Evolutionary conservation across 225 moss, liverwort and hornwort species (phyloP).

Genomic region (Lunularia cruciata): DNA sequence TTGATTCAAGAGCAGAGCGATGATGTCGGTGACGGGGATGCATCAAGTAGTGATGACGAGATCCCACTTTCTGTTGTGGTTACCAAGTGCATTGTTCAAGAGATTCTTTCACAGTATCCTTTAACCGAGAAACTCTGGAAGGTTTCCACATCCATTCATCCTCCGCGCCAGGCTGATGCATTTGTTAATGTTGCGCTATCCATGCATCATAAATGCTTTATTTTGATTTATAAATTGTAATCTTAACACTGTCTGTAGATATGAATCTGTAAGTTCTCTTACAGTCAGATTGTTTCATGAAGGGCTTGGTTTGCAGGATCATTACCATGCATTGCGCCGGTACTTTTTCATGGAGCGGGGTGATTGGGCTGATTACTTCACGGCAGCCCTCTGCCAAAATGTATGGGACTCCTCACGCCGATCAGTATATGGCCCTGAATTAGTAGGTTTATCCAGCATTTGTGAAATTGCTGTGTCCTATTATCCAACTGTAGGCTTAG

Average conservation of each 20-base stretch:
- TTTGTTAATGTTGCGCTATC: background rate
- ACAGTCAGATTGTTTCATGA: slow-evolving; percentile 91
- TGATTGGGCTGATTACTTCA: slow-evolving; percentile 95
- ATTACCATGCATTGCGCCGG: slow-evolving; percentile 77
- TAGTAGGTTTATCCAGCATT: too few relatives aligned
- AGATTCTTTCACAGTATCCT: slow-evolving; percentile 96
- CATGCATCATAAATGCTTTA: background rate
- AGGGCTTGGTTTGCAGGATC: slow-evolving; percentile 77
- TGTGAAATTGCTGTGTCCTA: too few relatives aligned
- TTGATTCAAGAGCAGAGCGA: slow-evolving; percentile 35
- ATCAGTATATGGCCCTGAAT: too few relatives aligned
- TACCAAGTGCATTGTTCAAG: slow-evolving; percentile 76
- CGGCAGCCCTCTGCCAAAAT: slow-evolving; percentile 77
- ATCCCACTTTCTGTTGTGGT: slow-evolving; percentile 82
- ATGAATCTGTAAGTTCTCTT: slow-evolving; percentile 77
- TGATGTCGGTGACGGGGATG: slow-evolving; percentile 38
- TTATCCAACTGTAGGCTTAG: too few relatives aligned
- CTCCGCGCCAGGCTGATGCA: background rate
- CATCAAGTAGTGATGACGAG: slow-evolving; percentile 58
- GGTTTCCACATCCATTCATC: too few relatives aligned
- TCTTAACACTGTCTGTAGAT: slow-evolving; percentile 72
- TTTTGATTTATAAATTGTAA: background rate
- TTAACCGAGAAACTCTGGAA: background rate
- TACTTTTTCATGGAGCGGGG: slow-evolving; percentile 93
- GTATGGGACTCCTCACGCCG: slow-evolving; percentile 39